Base-by-base conservation (phyloP, 1,139 yeast species). In the Candida tropicalis region DNA sequence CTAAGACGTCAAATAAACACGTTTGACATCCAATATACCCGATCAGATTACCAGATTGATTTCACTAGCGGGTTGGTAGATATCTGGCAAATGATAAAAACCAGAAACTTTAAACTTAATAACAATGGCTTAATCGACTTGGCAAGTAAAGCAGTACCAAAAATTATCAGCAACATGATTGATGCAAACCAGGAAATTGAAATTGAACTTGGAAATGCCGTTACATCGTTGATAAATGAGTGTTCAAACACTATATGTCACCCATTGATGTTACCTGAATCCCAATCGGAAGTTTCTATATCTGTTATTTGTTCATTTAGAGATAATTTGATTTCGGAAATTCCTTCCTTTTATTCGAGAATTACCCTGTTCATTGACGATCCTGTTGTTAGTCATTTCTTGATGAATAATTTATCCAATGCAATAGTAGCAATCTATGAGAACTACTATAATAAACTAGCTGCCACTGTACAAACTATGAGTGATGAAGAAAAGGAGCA, bases 111-210 rank as follows among this genome's bases (percentile, higher is more conserved):
- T 28, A 56, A 60, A 34, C 58, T 63, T 40, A 62, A 63, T 41
- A 50, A 62, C 23, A 68, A 71, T 6, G 80, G 82, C 1, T 71
- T 82, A 39, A 65, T 83, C 42, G 82, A 78, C 49, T 61, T 84
- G 40, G 86, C 88, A 4, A 72, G 78, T 47, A 87, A 82, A 29
- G 75, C 89, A 1, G 87, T 84, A 2, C 97, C 97, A 0, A 82
- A 79, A 50, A 88, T 89, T n/a, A 85, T 87, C 10, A 84, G 82
- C 55, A 85, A 87, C 59, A 86, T 85, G 88, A 78, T 84, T 39
- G 97, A 91, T 63, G 95, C 96, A 17, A 81, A 88, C 52, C 73
- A 65, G 38, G 97, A 90, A 60, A 70, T 90, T 29, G 87, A 86
- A 52, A 71, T 81, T 15, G 91, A 86, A 52, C 71, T 91, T 50